Evolutionary conservation across 352 stramenopile genomes (phyloP).

Genomic region (Phytophthora nicotianae): DNA sequence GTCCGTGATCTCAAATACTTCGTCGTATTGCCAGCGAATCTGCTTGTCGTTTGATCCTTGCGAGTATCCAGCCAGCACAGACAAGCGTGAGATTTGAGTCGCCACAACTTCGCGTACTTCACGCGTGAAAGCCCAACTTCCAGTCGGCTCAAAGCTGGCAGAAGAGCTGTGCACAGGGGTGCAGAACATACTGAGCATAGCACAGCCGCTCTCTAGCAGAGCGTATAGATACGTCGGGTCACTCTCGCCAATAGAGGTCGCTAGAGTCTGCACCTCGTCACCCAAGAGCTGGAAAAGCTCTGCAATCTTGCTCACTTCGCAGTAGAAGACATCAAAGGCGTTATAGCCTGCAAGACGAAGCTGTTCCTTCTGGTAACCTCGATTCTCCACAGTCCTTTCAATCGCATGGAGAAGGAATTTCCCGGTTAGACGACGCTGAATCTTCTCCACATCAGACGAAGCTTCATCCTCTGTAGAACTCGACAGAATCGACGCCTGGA

Average conservation of each 20-base stretch:
- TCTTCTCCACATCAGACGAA: slow-evolving; percentile 28
- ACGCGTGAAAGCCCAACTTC: slow-evolving; percentile 67
- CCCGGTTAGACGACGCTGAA: slow-evolving; percentile 53
- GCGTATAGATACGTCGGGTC: slow-evolving; percentile 64
- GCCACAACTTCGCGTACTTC: slow-evolving; percentile 65
- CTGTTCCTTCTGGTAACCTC: slow-evolving; percentile 80
- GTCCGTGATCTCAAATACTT: slow-evolving; percentile 69
- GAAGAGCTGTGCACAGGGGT: slow-evolving; percentile 39
- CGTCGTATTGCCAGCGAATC: slow-evolving; percentile 55
- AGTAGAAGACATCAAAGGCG: slow-evolving; percentile 89
- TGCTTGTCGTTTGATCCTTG: slow-evolving; percentile 27
- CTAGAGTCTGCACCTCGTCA: slow-evolving; percentile 58
- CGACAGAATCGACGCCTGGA: slow-evolving; percentile 64
- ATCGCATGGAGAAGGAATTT: slow-evolving; percentile 80
- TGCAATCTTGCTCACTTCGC: slow-evolving; percentile 80
- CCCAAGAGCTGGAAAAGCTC: slow-evolving; percentile 70
- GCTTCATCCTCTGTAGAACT: slow-evolving; percentile 27
- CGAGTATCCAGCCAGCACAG: slow-evolving; percentile 56
- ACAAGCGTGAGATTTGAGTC: slow-evolving; percentile 68
- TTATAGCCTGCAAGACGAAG: slow-evolving; percentile 84
- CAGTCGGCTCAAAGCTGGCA: slow-evolving; percentile 42
- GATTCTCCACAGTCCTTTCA: slow-evolving; percentile 69
- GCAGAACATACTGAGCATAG: slow-evolving; percentile 71
- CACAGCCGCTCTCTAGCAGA: slow-evolving; percentile 69
- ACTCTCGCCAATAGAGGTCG: slow-evolving; percentile 61